Percentiles rank a stretch among this genome's conserved stretches.
Conservation (phyloP, 2,329 filamentous ascomycete genomes). For the Zymoseptoria ardabiliae region DNA sequence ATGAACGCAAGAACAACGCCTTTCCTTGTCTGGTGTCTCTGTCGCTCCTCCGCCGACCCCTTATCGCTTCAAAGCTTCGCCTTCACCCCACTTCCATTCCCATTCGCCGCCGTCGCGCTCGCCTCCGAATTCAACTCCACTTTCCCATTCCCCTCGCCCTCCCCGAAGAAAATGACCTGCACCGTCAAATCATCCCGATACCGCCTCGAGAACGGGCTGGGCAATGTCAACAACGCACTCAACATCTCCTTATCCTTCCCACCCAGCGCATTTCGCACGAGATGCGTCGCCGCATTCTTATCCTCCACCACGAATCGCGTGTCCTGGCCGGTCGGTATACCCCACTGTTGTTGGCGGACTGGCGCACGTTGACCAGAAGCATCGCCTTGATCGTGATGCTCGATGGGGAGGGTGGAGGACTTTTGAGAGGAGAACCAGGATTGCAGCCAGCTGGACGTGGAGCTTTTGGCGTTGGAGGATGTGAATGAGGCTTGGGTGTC, state of each 20-base stretch:
- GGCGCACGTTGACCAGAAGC: slow-evolving; percentile 71
- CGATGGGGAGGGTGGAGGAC: slow-evolving; percentile 59
- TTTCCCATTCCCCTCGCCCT: slow-evolving; percentile 61
- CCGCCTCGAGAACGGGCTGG: slow-evolving; percentile 80
- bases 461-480: slow-evolving; percentile 20
- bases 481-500: slow-evolving; percentile 57
- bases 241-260: slow-evolving; percentile 91
- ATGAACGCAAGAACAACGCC: too few species aligned
- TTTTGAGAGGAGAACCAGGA: slow-evolving; percentile 55
- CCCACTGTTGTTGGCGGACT: slow-evolving; percentile 86
- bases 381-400: slow-evolving; percentile 48
- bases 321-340: slow-evolving; percentile 63
- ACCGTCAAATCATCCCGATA: slow-evolving; percentile 96
- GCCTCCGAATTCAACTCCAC: slow-evolving; percentile 83
- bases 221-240: slow-evolving; percentile 81
- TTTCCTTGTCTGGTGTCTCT: background rate
- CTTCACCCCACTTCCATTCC: slow-evolving; percentile 17
- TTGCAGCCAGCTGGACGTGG: slow-evolving; percentile 56
- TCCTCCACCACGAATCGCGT: slow-evolving; percentile 90
- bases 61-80: slow-evolving; percentile 18
- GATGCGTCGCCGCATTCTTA: slow-evolving; percentile 90
- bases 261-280: slow-evolving; percentile 89
- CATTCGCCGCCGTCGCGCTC: slow-evolving; percentile 48
- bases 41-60: background rate
- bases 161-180: slow-evolving; percentile 96